phyloP scores from a whole-genome alignment of 2,329 filamentous ascomycete genomes.

The Monosporascus sp. region DNA sequence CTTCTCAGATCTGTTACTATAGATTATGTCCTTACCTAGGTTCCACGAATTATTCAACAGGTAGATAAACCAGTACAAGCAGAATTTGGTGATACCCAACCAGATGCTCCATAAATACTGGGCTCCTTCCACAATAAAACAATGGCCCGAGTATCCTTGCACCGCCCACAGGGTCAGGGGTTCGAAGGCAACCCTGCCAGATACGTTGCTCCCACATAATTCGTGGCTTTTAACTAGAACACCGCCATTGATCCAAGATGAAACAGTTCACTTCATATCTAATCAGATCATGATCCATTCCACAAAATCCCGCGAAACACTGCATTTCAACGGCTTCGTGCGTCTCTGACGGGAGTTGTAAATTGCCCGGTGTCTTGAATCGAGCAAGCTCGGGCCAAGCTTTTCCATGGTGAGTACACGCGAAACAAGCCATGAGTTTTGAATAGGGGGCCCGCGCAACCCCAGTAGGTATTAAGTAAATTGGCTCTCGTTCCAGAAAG shows the following conservation, averaged over 20 bases:
- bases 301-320: not conserved
- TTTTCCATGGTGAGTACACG: not conserved
- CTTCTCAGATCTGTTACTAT: too few species aligned
- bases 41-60: too few species aligned
- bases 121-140: too few species aligned
- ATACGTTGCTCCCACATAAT: not conserved
- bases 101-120: too few species aligned
- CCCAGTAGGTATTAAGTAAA: not conserved
- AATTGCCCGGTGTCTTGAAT: not conserved
- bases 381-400: not conserved
- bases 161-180: not conserved
- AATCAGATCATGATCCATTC: not conserved
- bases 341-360: not conserved
- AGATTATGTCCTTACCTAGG: too few species aligned
- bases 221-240: not conserved
- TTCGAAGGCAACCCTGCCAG: not conserved
- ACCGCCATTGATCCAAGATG: not conserved
- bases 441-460: not conserved
- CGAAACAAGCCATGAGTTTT: not conserved
- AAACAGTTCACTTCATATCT: not conserved
- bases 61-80: too few species aligned
- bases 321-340: not conserved
- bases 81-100: too few species aligned
- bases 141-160: too few species aligned
- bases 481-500: not conserved